Percentiles rank a stretch among this genome's conserved stretches.
phyloP scores from a whole-genome alignment of 1,284 basidiomycete genomes.

The Salmacisia buchloeana region DNA sequence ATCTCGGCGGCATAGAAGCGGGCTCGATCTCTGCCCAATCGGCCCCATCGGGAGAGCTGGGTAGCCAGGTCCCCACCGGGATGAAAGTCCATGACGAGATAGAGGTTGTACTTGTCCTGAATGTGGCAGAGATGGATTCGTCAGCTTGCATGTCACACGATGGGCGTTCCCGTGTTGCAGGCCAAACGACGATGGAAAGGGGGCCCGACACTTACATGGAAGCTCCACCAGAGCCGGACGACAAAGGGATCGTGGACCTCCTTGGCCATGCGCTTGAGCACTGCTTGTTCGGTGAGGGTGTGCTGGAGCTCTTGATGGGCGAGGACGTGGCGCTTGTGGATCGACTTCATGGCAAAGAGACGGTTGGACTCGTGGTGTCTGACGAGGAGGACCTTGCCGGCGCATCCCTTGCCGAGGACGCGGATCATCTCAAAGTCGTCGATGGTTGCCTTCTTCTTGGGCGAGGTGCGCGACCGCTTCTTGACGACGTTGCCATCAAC shows the following conservation, averaged over 20 bases:
- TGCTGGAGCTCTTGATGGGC: conserved; percentile 92
- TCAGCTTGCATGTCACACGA: conserved; percentile 15
- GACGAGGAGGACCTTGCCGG: conserved; percentile 66
- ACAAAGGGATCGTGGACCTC: conserved; percentile 73
- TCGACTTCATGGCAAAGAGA: conserved; percentile 88
- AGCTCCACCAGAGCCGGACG: conserved; percentile 88
- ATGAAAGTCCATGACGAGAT: conserved; percentile 70
- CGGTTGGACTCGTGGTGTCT: conserved; percentile 56
- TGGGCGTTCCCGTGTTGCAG: conserved; percentile 13
- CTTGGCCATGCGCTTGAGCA: conserved; percentile 73
- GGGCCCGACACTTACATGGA: conserved; percentile 57
- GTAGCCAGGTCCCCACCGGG: conserved; percentile 94
- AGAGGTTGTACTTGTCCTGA: conserved; percentile 21
- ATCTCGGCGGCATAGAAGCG: conserved; percentile 95
- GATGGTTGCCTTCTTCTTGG: conserved; percentile 52
- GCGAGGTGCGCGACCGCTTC: conserved; percentile 32
- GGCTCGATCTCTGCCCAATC: conserved; percentile 81
- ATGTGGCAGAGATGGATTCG: neutral
- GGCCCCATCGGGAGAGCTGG: conserved; percentile 87
- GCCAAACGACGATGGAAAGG: neutral
- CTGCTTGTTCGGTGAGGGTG: conserved; percentile 87
- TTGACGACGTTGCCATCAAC: neutral
- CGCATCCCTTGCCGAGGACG: conserved; percentile 90
- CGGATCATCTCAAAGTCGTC: conserved; percentile 94
- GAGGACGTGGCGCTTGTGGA: conserved; percentile 86